Base-by-base conservation (phyloP, 208 protist species). In the Leishmania mexicana region DNA sequence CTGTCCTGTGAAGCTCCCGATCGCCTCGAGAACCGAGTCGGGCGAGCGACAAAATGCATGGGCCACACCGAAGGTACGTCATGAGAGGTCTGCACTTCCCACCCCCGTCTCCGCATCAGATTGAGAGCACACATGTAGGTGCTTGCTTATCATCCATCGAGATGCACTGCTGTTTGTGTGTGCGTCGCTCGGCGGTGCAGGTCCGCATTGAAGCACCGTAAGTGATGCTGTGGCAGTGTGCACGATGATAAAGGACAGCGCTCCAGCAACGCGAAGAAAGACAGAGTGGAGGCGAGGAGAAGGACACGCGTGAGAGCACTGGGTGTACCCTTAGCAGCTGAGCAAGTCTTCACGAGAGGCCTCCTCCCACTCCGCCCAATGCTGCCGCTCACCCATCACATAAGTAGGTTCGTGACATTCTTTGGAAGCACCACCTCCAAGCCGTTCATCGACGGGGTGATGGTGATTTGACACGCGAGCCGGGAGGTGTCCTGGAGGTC, bases 391-490 rank as follows among this genome's bases (percentile, higher is more conserved):
- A 17, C 15, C 21, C 28, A 49, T 81, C 60, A 88, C 83, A 87
- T 76, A 38, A 90, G 72, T 2, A 90, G 80, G 62, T 94, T 94
- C 3, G 73, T 81, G 2, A 89, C 89, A 19, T 88, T 85, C 38
- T 78, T 81, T n/a, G 95, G 95, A 57, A 98, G 57, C 40, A 64
- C 72, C 62, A 93, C 84, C 49, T 90, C 88, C 51, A 96, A 85
- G 21, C 90, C 92, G 54, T 94, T 85, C 51, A 94, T 80, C 38
- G 89, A 89, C 13, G 87, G 78, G 2, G 83, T 95, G 19, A 98
- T 76, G 19, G 38, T 21, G 38, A 98, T 85, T 83, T 98, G 95
- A 77, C 95, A 98, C 21, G 92, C 83, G 6, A 98, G 90, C 2
- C 95, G 85, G 0, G 93, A 96, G 53, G 85, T 95, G 38, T 90